A percentile compares a stretch with the other conserved stretches of the same genome.
These are phyloP conservation scores for Ligustrum vulgare DNA, from an alignment of 257 asterid species.

Conservation along the genomic window DNA sequence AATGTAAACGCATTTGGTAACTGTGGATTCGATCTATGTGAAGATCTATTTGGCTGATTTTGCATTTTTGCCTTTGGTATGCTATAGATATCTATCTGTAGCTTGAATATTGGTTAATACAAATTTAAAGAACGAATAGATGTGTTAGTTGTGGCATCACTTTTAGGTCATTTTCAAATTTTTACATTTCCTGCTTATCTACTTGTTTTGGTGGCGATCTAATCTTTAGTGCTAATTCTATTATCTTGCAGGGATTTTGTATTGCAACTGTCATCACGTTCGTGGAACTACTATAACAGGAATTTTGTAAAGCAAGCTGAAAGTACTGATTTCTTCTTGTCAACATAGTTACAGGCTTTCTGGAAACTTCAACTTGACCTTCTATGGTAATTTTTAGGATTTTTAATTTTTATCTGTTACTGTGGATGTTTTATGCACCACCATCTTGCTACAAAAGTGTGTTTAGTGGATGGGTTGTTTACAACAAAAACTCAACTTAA, in stretches of 20 bases:
- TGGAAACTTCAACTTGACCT: neutral
- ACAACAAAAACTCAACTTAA: neutral
- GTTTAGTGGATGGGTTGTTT: neutral
- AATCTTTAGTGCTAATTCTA: constrained; percentile 16
- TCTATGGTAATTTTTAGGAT: constrained; percentile 38
- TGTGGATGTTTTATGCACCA: neutral
- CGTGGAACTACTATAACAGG: neutral
- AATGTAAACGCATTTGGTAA: neutral
- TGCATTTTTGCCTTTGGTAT: neutral
- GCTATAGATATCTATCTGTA: neutral
- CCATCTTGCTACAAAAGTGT: neutral
- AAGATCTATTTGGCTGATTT: neutral
- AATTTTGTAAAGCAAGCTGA: constrained; percentile 18
- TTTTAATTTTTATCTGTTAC: neutral
- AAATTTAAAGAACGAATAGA: neutral
- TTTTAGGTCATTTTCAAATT: neutral
- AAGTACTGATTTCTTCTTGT: neutral
- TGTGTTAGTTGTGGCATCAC: neutral
- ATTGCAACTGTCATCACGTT: neutral
- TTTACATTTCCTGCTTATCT: neutral
- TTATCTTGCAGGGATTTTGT: constrained; percentile 30
- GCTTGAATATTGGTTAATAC: neutral
- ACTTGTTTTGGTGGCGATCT: neutral
- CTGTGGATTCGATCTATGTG: neutral
- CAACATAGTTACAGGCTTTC: constrained; percentile 15